Evolutionary conservation across 257 asterid species (phyloP), one percentile per base, ranked within the genome.

Genomic region (Coffea canephora): DNA sequence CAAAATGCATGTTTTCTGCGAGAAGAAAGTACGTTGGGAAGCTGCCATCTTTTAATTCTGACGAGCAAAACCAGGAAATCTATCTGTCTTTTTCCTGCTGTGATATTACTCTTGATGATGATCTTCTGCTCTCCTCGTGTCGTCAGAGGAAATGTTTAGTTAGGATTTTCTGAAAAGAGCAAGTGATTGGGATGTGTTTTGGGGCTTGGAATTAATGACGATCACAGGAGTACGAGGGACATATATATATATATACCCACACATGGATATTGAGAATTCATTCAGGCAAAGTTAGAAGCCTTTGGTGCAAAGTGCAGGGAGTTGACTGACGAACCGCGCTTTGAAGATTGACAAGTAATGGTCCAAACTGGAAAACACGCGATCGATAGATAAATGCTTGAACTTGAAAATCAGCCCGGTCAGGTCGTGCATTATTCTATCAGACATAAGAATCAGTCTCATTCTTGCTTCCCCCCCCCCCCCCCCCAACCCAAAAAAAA

Each of bases 301-400:
- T 34, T 21, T 45, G 66, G 36, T 73, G 80, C 61, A 54, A 54
- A 59, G 61, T 69, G 69, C n/a, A 57, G 69, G 62, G 54, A 71
- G 85, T 83, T 85, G 89, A 87, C 87, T 73, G 65, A 70, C 81
- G 71, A 74, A 79, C 88, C 89, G 89, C 88, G 89, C 61, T 86
- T 84, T 82, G 83, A 84, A 67, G 75, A 49, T 84, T 84, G 89
- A 86, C 89, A 75, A 80, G 80, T 73, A 70, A 54, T 43, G 25
- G 80, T 75, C 80, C 16, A 76, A 81, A 75, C 57, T 49, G 68
- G 4, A 4, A 75, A 69, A 23, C 77, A 45, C 72, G 71, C 36
- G 41, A 71, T 8, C 3, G 43, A 39, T 39, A 39, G 0, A 39
- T 4, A 39, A 39, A 39, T 0, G 43, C 43, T 39, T 39, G 43